A percentile compares a stretch with the other conserved stretches of the same genome.
These are phyloP conservation scores for Cercospora sojina DNA, from an alignment of 2,329 filamentous ascomycete genomes.

Conservation along the genomic window DNA sequence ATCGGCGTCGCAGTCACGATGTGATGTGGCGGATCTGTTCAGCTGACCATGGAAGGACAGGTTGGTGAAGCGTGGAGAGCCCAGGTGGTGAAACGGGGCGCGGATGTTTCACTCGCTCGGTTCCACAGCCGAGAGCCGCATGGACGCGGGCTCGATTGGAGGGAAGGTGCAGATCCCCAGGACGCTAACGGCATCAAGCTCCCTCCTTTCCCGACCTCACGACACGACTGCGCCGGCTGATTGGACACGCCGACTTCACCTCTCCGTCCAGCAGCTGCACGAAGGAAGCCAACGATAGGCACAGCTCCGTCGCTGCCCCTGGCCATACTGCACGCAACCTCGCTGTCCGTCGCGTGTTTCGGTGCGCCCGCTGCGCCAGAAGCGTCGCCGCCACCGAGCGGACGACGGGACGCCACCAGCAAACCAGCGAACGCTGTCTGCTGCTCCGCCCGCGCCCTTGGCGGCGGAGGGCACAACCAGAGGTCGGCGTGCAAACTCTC, in stretches of 20 bases:
- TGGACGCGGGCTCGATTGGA: not conserved
- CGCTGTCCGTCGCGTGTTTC: conserved; percentile 6
- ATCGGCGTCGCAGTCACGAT: not conserved
- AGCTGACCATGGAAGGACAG: conserved; percentile 7
- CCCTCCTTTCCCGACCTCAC: conserved; percentile 11
- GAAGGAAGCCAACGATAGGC: conserved; percentile 12
- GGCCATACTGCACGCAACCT: conserved; percentile 12
- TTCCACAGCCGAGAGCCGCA: conserved; percentile 7
- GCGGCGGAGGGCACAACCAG: conserved; percentile 13
- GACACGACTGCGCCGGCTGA: not conserved
- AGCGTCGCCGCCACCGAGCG: conserved; percentile 12
- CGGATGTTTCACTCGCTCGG: conserved; percentile 2
- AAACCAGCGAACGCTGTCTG: conserved; percentile 9
- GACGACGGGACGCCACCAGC: conserved; percentile 13
- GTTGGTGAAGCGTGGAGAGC: not conserved
- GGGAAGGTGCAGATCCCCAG: not conserved
- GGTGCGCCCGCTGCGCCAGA: conserved; percentile 12
- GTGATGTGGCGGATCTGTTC: not conserved
- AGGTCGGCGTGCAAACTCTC: conserved; percentile 14
- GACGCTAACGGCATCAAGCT: conserved; percentile 2
- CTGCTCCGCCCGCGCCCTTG: conserved; percentile 9
- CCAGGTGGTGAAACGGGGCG: conserved; percentile 4
- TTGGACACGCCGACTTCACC: conserved; percentile 19
- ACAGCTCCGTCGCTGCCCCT: conserved; percentile 12
- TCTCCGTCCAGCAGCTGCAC: not conserved